Evolutionary conservation across 2,329 filamentous ascomycete species (phyloP).

Genomic region (Xylaria hypoxylon): DNA sequence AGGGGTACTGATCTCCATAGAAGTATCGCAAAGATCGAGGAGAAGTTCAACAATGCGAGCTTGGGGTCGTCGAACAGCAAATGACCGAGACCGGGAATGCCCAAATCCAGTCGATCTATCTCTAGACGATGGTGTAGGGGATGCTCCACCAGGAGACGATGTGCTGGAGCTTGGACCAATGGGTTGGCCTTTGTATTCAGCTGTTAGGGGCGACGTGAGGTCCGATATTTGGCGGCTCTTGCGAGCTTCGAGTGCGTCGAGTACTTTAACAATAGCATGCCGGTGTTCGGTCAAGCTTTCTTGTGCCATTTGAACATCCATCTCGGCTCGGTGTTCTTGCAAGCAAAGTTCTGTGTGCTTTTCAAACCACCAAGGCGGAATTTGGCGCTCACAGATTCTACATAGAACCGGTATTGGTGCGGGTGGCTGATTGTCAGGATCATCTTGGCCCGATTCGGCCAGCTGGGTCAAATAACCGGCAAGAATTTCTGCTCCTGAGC

Average conservation of each 20-base stretch:
- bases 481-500: constrained; percentile 92
- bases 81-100: constrained; percentile 86
- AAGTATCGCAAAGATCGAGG: constrained; percentile 94
- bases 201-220: constrained; percentile 63
- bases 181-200: constrained; percentile 87
- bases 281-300: constrained; percentile 93
- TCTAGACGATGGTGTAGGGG: constrained; percentile 76
- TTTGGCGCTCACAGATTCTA: constrained; percentile 96
- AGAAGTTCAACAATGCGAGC: constrained; percentile 94
- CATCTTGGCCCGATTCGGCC: constrained; percentile 83
- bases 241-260: constrained; percentile 89
- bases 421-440: constrained; percentile 80
- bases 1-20: constrained; percentile 93
- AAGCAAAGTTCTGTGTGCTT: constrained; percentile 97
- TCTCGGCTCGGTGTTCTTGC: constrained; percentile 95
- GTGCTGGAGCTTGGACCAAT: constrained; percentile 81
- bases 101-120: constrained; percentile 80
- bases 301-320: constrained; percentile 97
- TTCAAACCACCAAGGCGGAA: constrained; percentile 99
- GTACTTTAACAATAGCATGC: constrained; percentile 91
- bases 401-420: constrained; percentile 84
- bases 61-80: constrained; percentile 89
- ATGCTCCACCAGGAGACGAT: constrained; percentile 77
- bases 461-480: constrained; percentile 92
- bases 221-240: constrained; percentile 72